Conservation (phyloP, 2,329 filamentous ascomycete genomes). For the Trichoderma guizhouense region DNA sequence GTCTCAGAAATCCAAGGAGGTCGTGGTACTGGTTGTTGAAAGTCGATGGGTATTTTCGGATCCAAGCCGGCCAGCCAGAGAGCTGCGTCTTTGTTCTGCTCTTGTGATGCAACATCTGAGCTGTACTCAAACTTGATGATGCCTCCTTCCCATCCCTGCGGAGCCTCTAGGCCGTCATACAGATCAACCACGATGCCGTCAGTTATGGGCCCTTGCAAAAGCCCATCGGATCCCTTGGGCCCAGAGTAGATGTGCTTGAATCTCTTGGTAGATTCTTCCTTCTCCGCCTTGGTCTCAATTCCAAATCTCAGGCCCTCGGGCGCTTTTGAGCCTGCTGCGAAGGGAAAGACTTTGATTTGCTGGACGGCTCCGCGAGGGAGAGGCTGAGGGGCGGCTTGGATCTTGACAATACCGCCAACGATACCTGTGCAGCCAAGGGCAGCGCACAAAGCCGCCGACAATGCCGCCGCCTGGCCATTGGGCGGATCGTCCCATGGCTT, state of each 20-base stretch:
- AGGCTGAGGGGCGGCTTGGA: constrained; percentile 76
- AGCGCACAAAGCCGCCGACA: constrained; percentile 74
- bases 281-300: constrained; percentile 78
- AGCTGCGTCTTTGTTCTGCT: constrained; percentile 45
- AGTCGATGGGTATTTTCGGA: constrained; percentile 66
- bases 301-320: constrained; percentile 77
- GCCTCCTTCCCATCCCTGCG: constrained; percentile 74
- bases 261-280: constrained; percentile 70
- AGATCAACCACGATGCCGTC: constrained; percentile 76
- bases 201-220: constrained; percentile 81
- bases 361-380: constrained; percentile 63
- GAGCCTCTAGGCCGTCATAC: constrained; percentile 51
- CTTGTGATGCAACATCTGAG: constrained; percentile 34
- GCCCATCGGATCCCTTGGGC: constrained; percentile 50
- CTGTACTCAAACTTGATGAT: constrained; percentile 69
- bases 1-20: constrained; percentile 53
- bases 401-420: constrained; percentile 80
- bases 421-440: constrained; percentile 68
- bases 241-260: constrained; percentile 69
- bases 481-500: constrained; percentile 82
- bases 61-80: constrained; percentile 79
- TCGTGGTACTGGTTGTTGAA: constrained; percentile 69
- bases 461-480: constrained; percentile 71
- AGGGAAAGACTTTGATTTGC: constrained; percentile 76
- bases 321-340: constrained; percentile 56